These are phyloP conservation scores for Sugiyamaella paludigena DNA, from an alignment of 1,139 yeast species.

Conservation along the genomic window DNA sequence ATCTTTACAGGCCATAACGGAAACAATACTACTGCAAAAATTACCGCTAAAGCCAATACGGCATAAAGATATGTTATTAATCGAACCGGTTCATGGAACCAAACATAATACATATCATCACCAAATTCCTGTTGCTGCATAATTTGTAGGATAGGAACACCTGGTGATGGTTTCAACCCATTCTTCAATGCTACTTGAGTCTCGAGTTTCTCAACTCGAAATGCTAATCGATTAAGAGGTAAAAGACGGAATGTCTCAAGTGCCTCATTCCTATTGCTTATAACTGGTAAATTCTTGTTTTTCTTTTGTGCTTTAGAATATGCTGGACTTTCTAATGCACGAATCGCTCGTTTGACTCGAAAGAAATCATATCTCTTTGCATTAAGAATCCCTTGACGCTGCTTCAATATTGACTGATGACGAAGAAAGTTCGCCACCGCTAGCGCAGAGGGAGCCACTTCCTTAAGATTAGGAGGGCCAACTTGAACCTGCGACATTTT, in stretches of 20 bases:
- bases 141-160: slow-evolving; percentile 68
- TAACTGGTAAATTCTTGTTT: slow-evolving; percentile 57
- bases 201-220: slow-evolving; percentile 60
- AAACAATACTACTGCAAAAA: slow-evolving; percentile 78
- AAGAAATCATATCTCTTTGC: slow-evolving; percentile 76
- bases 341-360: slow-evolving; percentile 71
- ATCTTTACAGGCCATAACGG: slow-evolving; percentile 94
- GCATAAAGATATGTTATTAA: slow-evolving; percentile 62
- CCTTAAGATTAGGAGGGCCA: slow-evolving; percentile 38
- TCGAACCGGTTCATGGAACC: slow-evolving; percentile 83
- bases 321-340: slow-evolving; percentile 74
- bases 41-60: slow-evolving; percentile 58
- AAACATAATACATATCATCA: slow-evolving; percentile 79
- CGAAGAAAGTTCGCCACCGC: slow-evolving; percentile 72
- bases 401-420: slow-evolving; percentile 63
- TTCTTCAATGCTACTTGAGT: slow-evolving; percentile 66
- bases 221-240: slow-evolving; percentile 70
- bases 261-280: slow-evolving; percentile 55
- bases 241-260: slow-evolving; percentile 61
- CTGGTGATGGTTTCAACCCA: slow-evolving; percentile 65
- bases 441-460: slow-evolving; percentile 45
- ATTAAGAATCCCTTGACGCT: slow-evolving; percentile 73
- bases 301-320: slow-evolving; percentile 57
- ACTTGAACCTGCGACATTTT: slow-evolving; percentile 25
- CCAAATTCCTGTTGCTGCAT: slow-evolving; percentile 65